Conservation (phyloP, 2,329 filamentous ascomycete species). For the Penicillium sp. region DNA sequence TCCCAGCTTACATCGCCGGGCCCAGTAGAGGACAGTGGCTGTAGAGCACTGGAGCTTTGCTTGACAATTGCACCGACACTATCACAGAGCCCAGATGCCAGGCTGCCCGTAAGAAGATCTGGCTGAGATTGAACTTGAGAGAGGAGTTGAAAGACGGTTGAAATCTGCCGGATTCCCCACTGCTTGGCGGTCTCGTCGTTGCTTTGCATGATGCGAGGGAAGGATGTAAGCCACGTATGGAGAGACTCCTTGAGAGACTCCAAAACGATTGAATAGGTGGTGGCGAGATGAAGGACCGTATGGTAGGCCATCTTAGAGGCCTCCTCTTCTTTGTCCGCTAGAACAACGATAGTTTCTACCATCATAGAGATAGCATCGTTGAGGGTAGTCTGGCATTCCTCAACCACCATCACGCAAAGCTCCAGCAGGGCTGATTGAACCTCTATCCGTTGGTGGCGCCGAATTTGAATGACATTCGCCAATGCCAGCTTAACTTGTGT, state of each 20-base stretch:
- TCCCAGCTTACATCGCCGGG: conserved; percentile 25
- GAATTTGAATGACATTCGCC: conserved; percentile 69
- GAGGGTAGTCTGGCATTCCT: conserved; percentile 72
- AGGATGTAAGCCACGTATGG: conserved; percentile 73
- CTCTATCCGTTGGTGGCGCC: conserved; percentile 63
- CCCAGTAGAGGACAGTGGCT: conserved; percentile 24
- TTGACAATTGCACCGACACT: conserved; percentile 57
- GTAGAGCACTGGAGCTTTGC: conserved; percentile 26
- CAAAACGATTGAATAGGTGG: conserved; percentile 57
- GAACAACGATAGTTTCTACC: conserved; percentile 73
- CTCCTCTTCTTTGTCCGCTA: conserved; percentile 53
- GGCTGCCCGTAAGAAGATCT: conserved; percentile 27
- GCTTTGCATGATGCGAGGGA: conserved; percentile 77
- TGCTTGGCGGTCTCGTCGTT: conserved; percentile 75
- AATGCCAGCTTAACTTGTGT: conserved; percentile 80
- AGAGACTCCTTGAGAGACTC: conserved; percentile 65
- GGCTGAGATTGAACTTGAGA: conserved; percentile 53
- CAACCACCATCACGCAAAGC: conserved; percentile 69
- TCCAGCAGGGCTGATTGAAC: conserved; percentile 64
- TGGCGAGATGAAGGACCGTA: conserved; percentile 57
- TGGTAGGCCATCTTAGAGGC: conserved; percentile 32
- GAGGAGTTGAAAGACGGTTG: conserved; percentile 65
- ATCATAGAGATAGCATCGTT: conserved; percentile 65
- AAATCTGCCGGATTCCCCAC: conserved; percentile 68
- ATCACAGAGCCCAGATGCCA: conserved; percentile 62